These are phyloP conservation scores for Symbiodinium pilosum DNA, from an alignment of 73 alveolate genomes.

Conservation along the genomic window DNA sequence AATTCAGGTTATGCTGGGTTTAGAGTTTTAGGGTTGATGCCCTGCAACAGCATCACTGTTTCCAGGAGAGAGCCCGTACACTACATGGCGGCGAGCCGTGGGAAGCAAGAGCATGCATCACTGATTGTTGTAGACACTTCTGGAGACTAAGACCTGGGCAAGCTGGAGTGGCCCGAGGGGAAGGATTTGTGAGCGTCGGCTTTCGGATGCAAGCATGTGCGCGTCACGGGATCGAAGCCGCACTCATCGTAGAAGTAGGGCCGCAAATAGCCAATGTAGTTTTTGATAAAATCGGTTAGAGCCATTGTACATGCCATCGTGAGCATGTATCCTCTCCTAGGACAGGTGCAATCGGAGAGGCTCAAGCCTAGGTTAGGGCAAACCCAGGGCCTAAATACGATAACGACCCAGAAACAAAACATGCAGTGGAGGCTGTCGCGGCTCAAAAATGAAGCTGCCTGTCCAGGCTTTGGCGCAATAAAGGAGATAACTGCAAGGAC, in stretches of 20 bases:
- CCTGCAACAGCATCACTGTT: too few species aligned
- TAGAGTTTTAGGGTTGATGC: too few species aligned
- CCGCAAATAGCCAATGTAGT: conserved; percentile 43
- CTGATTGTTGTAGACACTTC: too few species aligned
- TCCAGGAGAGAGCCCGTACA: too few species aligned
- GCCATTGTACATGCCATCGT: conserved; percentile 7
- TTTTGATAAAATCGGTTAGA: background rate
- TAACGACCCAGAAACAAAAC: too few species aligned
- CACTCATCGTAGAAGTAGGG: conserved; percentile 32
- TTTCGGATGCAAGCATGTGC: background rate
- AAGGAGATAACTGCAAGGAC: background rate
- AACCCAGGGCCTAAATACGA: background rate
- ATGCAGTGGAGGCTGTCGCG: background rate
- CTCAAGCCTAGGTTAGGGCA: background rate
- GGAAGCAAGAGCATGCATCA: background rate
- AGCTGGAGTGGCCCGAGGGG: conserved; percentile 61
- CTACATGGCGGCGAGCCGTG: background rate
- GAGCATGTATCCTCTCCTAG: conserved; percentile 51
- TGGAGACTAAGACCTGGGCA: background rate
- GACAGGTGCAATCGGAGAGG: background rate
- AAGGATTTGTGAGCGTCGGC: conserved; percentile 32
- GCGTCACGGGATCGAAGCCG: conserved; percentile 16
- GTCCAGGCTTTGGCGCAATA: conserved; percentile 10
- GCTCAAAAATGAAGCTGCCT: conserved; percentile 35
- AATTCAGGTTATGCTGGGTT: too few species aligned